These are phyloP conservation scores for Crithidia sp. DNA, from an alignment of 208 protist genomes.

Conservation along the genomic window DNA sequence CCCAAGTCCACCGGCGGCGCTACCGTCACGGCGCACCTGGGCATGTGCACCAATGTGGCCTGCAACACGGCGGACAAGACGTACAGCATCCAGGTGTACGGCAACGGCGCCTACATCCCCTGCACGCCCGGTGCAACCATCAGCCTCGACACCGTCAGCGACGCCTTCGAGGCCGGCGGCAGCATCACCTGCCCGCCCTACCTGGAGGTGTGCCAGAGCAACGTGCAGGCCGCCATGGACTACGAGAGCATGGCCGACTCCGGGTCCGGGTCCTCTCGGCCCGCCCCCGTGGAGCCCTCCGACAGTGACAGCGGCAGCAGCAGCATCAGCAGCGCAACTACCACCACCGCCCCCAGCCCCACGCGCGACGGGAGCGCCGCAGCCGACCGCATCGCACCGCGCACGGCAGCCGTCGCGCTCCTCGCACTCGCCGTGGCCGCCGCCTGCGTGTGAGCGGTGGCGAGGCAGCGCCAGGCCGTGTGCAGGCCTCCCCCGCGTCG, in stretches of 20 bases:
- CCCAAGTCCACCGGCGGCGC: not conserved
- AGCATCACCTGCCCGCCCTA: conserved; percentile 17
- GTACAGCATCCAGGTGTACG: conserved; percentile 11
- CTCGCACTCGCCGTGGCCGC: not conserved
- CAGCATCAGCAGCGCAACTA: too few relatives aligned
- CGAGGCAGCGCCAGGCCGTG: too few relatives aligned
- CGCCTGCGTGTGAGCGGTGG: too few relatives aligned
- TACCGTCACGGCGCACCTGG: not conserved
- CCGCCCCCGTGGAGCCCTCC: too few relatives aligned
- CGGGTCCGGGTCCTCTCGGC: too few relatives aligned
- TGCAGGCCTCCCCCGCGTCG: too few relatives aligned
- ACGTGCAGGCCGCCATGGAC: conserved; percentile 11
- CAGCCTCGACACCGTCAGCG: not conserved
- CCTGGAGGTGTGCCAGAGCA: conserved; percentile 22
- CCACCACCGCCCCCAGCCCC: too few relatives aligned
- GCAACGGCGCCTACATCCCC: not conserved
- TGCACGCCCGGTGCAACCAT: conserved; percentile 1
- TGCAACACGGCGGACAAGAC: not conserved
- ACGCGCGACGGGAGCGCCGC: too few relatives aligned
- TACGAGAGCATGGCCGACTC: too few relatives aligned
- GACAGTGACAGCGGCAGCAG: too few relatives aligned
- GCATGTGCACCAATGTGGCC: not conserved
- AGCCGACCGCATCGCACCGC: not conserved
- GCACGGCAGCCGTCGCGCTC: not conserved
- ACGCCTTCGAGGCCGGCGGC: conserved; percentile 11